Base-by-base conservation (phyloP, 345 rosid species). In the Cardiospermum halicacabum region DNA sequence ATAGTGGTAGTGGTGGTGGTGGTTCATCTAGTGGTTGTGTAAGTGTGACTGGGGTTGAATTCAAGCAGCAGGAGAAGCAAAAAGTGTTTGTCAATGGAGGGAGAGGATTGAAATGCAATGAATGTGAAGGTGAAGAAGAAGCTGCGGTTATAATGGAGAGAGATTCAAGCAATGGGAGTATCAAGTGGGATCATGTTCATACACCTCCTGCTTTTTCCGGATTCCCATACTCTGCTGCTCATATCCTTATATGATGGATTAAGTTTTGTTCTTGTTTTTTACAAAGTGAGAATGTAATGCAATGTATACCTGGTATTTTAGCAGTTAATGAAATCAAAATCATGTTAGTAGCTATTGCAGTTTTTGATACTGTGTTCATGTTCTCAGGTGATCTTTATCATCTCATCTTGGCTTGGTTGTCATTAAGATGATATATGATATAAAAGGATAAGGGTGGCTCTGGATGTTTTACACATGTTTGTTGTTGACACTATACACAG, bases 161-260 rank as follows among this genome's bases (percentile, higher is more conserved):
- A 62, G 70, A 74, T 18, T n/a, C 50, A 25, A 34, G 31, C 3
- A 66, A 37, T 37, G 77, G 69, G 7, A 47, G 19, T 47, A 45
- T 22, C 31, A 73, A 68, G 42, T 78, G 76, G 82, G 62, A 43
- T 42, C 73, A 68, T 24, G 42, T 78, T 31, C 74, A 74, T 36
- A 69, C 61, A 42, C 77, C 77, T 39, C 12, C 25, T 7, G 77
- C 51, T 8, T 74, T 74, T 66, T 74, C 78, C 13, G 74, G 72
- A 21, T 65, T 72, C 27, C 79, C 81, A 36, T 69, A 53, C 43
- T 73, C 77, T 4, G 64, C 74, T 63, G 73, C 64, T 56, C 24
- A 25, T 18, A 15, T 77, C 26, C 48, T 58, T 31, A 30, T 76
- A 22, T 72, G 58, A 68, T 30, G 43, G n/a, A n/a, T n/a, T 25